These are phyloP conservation scores for Leptosphaerulina australis DNA, from an alignment of 2,329 filamentous ascomycete genomes.

Conservation along the genomic window DNA sequence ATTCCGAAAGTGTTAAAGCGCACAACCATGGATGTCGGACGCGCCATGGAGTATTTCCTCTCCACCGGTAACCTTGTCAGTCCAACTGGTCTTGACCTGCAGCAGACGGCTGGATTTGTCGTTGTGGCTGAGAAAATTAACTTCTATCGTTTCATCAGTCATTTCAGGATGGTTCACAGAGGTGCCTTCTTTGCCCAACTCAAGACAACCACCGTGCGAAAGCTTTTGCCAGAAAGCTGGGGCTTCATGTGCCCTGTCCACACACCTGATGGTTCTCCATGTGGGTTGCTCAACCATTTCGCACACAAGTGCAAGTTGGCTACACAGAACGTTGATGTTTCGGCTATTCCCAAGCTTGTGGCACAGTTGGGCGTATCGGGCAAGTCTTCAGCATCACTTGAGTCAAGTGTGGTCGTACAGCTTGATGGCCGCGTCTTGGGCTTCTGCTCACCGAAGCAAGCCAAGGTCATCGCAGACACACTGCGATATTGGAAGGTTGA, in stretches of 20 bases:
- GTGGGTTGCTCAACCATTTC: constrained; percentile 92
- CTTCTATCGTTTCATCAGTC: constrained; percentile 96
- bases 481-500: constrained; percentile 95
- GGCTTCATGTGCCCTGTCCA: constrained; percentile 97
- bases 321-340: constrained; percentile 75
- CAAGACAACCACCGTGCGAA: constrained; percentile 96
- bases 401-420: constrained; percentile 87
- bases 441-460: constrained; percentile 86
- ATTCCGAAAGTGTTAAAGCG: constrained; percentile 76
- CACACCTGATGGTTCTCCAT: constrained; percentile 94
- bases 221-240: constrained; percentile 95
- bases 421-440: constrained; percentile 89
- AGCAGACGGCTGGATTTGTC: constrained; percentile 92
- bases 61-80: constrained; percentile 94
- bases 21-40: constrained; percentile 87
- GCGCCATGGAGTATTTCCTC: constrained; percentile 89
- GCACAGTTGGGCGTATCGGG: constrained; percentile 79
- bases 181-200: constrained; percentile 98
- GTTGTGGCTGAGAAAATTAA: constrained; percentile 99
- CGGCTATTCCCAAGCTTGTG: constrained; percentile 73
- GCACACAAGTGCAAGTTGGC: constrained; percentile 93
- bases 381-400: constrained; percentile 75
- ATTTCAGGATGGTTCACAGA: constrained; percentile 99
- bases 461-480: constrained; percentile 80
- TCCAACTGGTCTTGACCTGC: constrained; percentile 88